These are phyloP conservation scores for Phlyctochytrium arcticum DNA, from an alignment of 192 early-diverging fungal genomes.

Conservation along the genomic window DNA sequence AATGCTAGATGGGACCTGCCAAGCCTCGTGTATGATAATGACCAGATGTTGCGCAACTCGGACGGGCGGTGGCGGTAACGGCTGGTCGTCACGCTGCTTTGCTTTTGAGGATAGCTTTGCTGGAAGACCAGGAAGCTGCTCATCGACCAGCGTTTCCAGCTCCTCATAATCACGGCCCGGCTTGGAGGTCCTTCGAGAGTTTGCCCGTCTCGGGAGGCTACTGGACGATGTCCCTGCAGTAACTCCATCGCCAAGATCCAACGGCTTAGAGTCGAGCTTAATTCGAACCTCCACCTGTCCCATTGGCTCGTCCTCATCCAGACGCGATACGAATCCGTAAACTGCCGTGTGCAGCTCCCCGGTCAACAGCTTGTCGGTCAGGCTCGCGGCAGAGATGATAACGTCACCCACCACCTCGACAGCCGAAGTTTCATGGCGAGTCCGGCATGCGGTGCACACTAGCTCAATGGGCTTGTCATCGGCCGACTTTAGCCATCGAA, in stretches of 20 bases:
- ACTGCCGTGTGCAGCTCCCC: not conserved
- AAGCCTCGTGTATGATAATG: not conserved
- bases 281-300: not conserved
- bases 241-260: too few relatives aligned
- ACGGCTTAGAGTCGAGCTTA: not conserved
- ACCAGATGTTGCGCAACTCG: not conserved
- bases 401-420: not conserved
- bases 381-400: not conserved
- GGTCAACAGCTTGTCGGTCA: not conserved
- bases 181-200: not conserved
- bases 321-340: not conserved
- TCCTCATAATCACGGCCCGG: not conserved
- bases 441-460: not conserved
- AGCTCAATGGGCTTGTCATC: not conserved
- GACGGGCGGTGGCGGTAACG: not conserved
- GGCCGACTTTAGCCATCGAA: not conserved
- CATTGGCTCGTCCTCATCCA: not conserved
- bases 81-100: not conserved
- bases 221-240: too few relatives aligned
- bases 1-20: not conserved
- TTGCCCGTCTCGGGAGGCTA: not conserved
- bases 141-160: not conserved
- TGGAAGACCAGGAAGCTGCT: not conserved
- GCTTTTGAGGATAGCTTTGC: not conserved
- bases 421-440: not conserved